phyloP scores from a whole-genome alignment of 2,329 filamentous ascomycete species.

The Penicillium sp. region DNA sequence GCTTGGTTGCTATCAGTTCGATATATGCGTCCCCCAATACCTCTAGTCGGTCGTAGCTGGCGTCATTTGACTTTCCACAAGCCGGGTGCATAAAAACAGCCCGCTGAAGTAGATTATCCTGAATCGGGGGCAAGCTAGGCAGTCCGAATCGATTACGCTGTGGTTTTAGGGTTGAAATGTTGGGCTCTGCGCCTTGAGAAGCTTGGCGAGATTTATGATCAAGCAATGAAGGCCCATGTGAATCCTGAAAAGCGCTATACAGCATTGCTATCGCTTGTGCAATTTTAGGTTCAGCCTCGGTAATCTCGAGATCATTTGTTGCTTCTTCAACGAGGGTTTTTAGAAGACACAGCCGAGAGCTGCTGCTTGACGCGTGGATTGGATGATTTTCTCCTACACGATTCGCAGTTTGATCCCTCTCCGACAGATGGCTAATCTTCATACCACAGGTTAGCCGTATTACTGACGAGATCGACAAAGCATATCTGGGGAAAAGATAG shows the following conservation, averaged over 20 bases:
- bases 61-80: slow-evolving; percentile 26
- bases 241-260: slow-evolving; percentile 17
- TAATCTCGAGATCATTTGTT: slow-evolving; percentile 15
- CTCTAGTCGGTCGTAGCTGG: slow-evolving; percentile 78
- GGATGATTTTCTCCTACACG: background rate
- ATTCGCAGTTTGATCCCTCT: background rate
- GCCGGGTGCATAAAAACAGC: slow-evolving; percentile 69
- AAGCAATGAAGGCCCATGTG: background rate
- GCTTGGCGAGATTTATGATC: background rate
- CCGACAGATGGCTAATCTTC: background rate
- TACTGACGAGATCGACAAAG: background rate
- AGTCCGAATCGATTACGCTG: background rate
- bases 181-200: background rate
- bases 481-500: background rate
- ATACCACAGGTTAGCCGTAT: background rate
- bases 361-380: background rate
- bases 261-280: slow-evolving; percentile 20
- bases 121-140: slow-evolving; percentile 57
- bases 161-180: background rate
- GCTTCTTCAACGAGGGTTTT: slow-evolving; percentile 24
- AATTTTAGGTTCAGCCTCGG: slow-evolving; percentile 16
- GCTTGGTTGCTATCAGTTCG: slow-evolving; percentile 70
- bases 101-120: slow-evolving; percentile 59
- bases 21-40: slow-evolving; percentile 87
- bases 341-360: slow-evolving; percentile 19